These are phyloP conservation scores for Metschnikowia rubicola DNA, from an alignment of 805 yeast genomes.

Conservation along the genomic window DNA sequence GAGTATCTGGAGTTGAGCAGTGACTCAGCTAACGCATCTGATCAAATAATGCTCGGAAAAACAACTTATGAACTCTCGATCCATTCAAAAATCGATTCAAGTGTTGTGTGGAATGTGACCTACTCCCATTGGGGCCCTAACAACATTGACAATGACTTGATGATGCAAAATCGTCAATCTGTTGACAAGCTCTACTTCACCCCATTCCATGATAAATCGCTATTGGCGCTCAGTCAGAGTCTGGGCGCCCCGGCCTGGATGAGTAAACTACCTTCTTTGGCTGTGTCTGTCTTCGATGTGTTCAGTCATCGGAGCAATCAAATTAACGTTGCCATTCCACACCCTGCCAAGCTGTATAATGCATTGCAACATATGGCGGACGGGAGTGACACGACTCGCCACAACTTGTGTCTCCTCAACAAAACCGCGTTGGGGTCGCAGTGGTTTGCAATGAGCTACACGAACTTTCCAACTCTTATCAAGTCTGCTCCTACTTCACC, in stretches of 20 bases:
- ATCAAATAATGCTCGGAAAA: slow-evolving; percentile 59
- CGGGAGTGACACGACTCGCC: slow-evolving; percentile 17
- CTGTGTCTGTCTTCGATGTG: slow-evolving; percentile 78
- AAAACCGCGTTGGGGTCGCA: slow-evolving; percentile 60
- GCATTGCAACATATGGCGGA: slow-evolving; percentile 26
- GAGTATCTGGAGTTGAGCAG: slow-evolving; percentile 13
- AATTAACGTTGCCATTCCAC: slow-evolving; percentile 58
- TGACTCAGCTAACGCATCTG: slow-evolving; percentile 16
- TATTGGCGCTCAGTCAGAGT: slow-evolving; percentile 69
- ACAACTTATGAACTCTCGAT: slow-evolving; percentile 72
- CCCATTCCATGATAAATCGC: slow-evolving; percentile 77
- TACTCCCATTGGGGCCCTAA: slow-evolving; percentile 92
- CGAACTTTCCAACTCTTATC: slow-evolving; percentile 75
- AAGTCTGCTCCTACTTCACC: slow-evolving; percentile 73
- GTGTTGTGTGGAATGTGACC: slow-evolving; percentile 73
- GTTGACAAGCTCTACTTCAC: slow-evolving; percentile 74
- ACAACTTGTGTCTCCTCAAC: slow-evolving; percentile 55
- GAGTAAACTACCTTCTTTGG: slow-evolving; percentile 64
- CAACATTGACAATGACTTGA: slow-evolving; percentile 63
- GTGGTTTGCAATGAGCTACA: slow-evolving; percentile 85
- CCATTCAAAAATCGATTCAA: slow-evolving; percentile 62
- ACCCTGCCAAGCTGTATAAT: slow-evolving; percentile 52
- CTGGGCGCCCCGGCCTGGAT: slow-evolving; percentile 80
- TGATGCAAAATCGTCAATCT: slow-evolving; percentile 48
- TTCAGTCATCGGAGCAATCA: slow-evolving; percentile 29